A percentile compares a stretch with the other conserved stretches of the same genome.
Evolutionary conservation across 2,329 filamentous ascomycete genomes (phyloP).

Genomic region (Aspergillus sergii): DNA sequence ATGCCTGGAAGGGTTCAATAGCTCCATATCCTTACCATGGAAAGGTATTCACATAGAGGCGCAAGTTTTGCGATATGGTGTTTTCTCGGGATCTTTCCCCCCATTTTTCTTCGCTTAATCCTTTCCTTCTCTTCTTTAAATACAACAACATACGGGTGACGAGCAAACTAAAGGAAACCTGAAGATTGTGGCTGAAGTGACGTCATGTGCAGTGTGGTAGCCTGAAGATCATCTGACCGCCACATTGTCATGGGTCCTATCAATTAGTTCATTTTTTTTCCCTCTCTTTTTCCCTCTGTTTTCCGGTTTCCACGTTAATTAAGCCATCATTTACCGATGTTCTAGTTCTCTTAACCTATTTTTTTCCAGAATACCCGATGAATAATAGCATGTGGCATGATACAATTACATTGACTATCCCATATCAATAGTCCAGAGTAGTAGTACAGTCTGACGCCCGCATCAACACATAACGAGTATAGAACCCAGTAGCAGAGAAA

Average conservation of each 20-base stretch:
- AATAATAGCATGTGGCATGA: neutral
- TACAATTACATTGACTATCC: neutral
- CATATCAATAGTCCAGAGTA: neutral
- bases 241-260: neutral
- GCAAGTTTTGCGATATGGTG: too few species aligned
- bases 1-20: constrained; percentile 1
- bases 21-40: neutral
- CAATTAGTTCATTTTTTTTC: neutral
- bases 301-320: neutral
- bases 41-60: neutral
- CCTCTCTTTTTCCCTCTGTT: neutral
- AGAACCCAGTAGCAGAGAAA: neutral
- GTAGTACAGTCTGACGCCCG: neutral
- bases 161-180: neutral
- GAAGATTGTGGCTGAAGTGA: neutral
- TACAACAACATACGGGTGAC: neutral
- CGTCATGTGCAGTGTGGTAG: neutral
- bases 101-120: neutral
- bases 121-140: neutral
- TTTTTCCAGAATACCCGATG: neutral
- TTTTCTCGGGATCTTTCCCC: neutral
- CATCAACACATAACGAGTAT: neutral
- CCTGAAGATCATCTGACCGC: constrained; percentile 6
- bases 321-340: neutral
- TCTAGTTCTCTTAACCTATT: neutral